Conservation (phyloP, 2,329 filamentous ascomycete genomes). For the Xylariaceae sp. region DNA sequence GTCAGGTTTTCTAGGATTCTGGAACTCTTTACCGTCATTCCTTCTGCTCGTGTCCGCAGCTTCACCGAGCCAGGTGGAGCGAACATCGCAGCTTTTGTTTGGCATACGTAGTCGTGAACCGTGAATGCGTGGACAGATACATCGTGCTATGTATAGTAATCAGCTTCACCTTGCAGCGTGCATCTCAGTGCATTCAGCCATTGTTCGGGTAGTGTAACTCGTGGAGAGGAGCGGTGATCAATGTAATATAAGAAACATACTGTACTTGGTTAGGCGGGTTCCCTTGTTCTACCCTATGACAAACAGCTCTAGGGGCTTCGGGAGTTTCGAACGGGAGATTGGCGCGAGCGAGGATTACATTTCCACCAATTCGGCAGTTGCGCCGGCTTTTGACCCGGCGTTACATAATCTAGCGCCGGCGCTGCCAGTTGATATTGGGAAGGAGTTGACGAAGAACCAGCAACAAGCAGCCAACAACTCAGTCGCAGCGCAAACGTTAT, state of each 20-base stretch:
- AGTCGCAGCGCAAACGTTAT: too few relatives aligned
- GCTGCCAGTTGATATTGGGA: background rate
- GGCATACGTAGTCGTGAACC: too few relatives aligned
- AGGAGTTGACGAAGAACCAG: too few relatives aligned
- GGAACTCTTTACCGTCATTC: background rate
- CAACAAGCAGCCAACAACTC: too few relatives aligned
- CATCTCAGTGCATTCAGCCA: too few relatives aligned
- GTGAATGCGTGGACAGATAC: too few relatives aligned
- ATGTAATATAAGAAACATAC: background rate
- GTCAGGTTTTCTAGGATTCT: background rate
- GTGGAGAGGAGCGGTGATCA: too few relatives aligned
- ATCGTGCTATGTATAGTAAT: too few relatives aligned
- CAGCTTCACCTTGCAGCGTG: too few relatives aligned
- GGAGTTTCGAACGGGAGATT: background rate
- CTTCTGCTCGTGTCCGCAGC: background rate
- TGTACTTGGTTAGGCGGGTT: background rate
- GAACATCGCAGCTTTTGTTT: too few relatives aligned
- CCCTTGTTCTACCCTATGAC: background rate
- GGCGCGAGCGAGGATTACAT: background rate
- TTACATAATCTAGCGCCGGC: background rate
- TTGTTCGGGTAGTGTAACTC: too few relatives aligned
- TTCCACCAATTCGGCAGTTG: background rate
- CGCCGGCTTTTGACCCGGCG: background rate
- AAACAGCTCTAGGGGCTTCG: background rate
- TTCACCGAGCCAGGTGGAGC: too few relatives aligned